Base-by-base conservation (phyloP, 345 rosid genomes). In the Diplotaxis tenuifolia region DNA sequence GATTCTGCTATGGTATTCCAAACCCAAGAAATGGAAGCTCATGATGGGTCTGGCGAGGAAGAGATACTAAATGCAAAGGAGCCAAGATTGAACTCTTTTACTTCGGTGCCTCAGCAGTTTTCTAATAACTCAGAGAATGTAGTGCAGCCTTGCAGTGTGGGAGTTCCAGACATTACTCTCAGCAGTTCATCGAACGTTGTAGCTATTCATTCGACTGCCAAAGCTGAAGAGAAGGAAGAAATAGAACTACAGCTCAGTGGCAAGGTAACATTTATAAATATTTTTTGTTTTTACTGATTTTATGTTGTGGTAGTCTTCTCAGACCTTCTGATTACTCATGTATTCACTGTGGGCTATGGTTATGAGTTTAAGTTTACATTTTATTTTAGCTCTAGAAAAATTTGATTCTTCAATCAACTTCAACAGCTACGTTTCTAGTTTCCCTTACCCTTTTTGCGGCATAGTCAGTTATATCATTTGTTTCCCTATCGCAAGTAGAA, bases 91-190 rank as follows among this genome's bases (percentile, higher is more conserved):
- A 63, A 40, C 38, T 71, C 81, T 78, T 80, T 80, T 52, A 36
- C 82, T 65, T 85, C 86, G 52, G 68, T 63, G 56, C 76, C 75
- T 54, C 74, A 75, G n/a, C 81, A 80, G 72, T 49, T 77, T 69
- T 76, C 81, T n/a, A 45, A 54, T 54, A 25, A 32, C 54, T 67
- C 55, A 19, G 27, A 7, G 38, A 42, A 68, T 36, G 63, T 54
- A 53, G 63, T 19, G 10, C 64, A 62, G 29, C n/a, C 58, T 68
- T 68, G 56, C 69, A 55, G 59, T 61, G 58, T 38, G 23, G 50
- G 36, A 79, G 71, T 62, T 65, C 72, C 78, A 19, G 76, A 62
- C 40, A 52, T 75, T 15, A 70, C 79, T 68, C 68, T 86, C 72
- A 62, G 74, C 47, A 31, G 72, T 40, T 61, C 61, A 28, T 32